Evolutionary conservation across 2,329 filamentous ascomycete species (phyloP), one percentile per base, ranked within the genome.

Genomic region (Botrytis fabae): DNA sequence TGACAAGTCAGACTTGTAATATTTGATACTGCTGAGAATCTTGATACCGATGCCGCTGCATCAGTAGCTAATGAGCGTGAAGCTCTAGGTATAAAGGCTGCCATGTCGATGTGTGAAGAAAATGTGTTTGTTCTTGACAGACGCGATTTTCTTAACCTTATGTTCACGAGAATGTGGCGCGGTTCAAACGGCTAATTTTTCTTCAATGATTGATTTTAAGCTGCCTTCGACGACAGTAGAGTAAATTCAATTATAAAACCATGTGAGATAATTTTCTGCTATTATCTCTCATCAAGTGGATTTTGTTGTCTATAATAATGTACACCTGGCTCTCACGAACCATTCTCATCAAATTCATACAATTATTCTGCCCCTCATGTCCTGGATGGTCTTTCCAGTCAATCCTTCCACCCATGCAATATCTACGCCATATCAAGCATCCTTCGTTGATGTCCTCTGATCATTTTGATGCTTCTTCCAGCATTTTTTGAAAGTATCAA

Each of bases 381-480:
- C 51, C 62, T 25, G 38, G 20, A 14, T 35, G 5, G 22, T 48
- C n/a, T 35, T 25, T 69, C 25, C 25, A 61, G 10, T 40, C 46
- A 14, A 32, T 9, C 20, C 18, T 32, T 28, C 14, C 51, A 57
- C 14, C n/a, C 51, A 18, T 57, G n/a, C 16, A 9, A 28, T 57
- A 18, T 18, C 14, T 7, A 18, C 18, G 14, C 4, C 48, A 51
- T 20, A 69, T 79, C 74, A 89, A 54, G 85, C 87, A 80, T 97
- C 91, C 80, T 94, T 95, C 60, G 88, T 91, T 71, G 87, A 87
- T 0, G 95, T 98, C 79, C 96, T 89, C 81, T 92, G 85, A 79
- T 97, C 91, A 82, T 98, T 98, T 66, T 94, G 91, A 79, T 97
- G 91, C 76, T 86, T 87, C 84, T 97, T 97, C 95, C 95, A 98